Evolutionary conservation across 2,329 filamentous ascomycete genomes (phyloP).

Genomic region (Alternaria angustiovoidea): DNA sequence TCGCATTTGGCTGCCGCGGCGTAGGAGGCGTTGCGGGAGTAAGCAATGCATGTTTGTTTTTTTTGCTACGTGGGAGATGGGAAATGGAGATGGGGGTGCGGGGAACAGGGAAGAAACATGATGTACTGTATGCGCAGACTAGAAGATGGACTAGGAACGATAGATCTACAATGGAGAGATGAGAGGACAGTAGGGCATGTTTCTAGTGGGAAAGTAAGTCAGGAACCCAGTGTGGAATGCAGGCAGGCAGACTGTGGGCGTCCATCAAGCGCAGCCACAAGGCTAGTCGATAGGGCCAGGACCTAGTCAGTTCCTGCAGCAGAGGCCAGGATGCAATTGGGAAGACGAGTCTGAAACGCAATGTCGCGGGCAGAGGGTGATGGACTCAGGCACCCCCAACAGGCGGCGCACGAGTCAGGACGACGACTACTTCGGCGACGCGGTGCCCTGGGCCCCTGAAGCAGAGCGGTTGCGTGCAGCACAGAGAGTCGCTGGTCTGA

Average conservation of each 20-base stretch:
- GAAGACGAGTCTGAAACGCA: not conserved
- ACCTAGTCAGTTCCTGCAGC: slow-evolving; percentile 2
- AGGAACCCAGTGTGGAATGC: not conserved
- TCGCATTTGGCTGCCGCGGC: not conserved
- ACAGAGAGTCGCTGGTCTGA: not conserved
- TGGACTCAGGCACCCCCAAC: not conserved
- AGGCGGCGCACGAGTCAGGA: not conserved
- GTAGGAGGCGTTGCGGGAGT: not conserved
- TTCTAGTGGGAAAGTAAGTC: not conserved
- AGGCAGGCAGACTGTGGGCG: not conserved
- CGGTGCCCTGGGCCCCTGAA: not conserved
- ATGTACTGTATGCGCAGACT: not conserved
- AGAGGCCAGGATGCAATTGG: not conserved
- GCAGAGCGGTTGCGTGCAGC: not conserved
- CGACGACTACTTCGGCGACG: not conserved
- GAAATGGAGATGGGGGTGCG: not conserved
- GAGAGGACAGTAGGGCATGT: not conserved
- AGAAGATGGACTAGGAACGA: not conserved
- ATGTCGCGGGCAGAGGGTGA: not conserved
- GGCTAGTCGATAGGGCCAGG: not conserved
- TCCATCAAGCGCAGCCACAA: too few species aligned
- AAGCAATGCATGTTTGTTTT: not conserved
- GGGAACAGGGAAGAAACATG: slow-evolving; percentile 1
- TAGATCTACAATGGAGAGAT: not conserved
- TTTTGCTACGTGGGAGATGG: not conserved